Evolutionary conservation across 192 early-diverging fungal species (phyloP).

Genomic region (Coemansia sp.): DNA sequence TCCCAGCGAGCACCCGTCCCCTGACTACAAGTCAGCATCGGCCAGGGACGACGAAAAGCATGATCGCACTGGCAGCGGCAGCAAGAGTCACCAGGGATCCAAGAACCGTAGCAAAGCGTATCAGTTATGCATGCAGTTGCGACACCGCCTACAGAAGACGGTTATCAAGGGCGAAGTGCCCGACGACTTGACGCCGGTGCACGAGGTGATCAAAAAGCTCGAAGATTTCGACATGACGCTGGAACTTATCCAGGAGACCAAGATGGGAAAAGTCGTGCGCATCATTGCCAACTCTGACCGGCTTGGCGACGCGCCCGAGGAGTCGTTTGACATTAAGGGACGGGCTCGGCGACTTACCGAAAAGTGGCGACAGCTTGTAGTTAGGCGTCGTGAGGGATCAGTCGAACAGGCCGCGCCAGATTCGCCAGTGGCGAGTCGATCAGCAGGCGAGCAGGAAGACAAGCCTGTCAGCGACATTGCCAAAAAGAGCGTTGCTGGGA

Average conservation of each 20-base stretch:
- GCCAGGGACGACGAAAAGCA: constrained; percentile 27
- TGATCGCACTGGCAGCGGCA: constrained; percentile 9
- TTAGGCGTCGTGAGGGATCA: constrained; percentile 34
- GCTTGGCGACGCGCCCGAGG: constrained; percentile 35
- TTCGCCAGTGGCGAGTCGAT: constrained; percentile 19
- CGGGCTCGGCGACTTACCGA: constrained; percentile 43
- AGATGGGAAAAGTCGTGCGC: constrained; percentile 54
- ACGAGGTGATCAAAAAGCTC: constrained; percentile 46
- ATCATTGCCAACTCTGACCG: constrained; percentile 38
- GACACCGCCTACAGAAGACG: constrained; percentile 52
- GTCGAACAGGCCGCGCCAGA: constrained; percentile 31
- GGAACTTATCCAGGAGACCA: constrained; percentile 50
- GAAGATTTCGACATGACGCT: constrained; percentile 49
- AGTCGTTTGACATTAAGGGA: constrained; percentile 45
- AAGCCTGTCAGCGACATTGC: neutral
- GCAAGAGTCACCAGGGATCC: constrained; percentile 24
- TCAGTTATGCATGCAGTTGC: constrained; percentile 46
- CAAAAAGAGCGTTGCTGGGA: neutral
- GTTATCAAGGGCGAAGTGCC: constrained; percentile 43
- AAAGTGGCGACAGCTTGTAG: constrained; percentile 43
- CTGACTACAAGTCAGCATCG: constrained; percentile 16
- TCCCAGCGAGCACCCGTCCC: constrained; percentile 21
- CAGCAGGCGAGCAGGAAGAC: constrained; percentile 10
- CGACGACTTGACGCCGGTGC: constrained; percentile 33
- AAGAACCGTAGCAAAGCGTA: constrained; percentile 37